phyloP scores from a whole-genome alignment of 306 rosid species.

The Ceratonia siliqua region DNA sequence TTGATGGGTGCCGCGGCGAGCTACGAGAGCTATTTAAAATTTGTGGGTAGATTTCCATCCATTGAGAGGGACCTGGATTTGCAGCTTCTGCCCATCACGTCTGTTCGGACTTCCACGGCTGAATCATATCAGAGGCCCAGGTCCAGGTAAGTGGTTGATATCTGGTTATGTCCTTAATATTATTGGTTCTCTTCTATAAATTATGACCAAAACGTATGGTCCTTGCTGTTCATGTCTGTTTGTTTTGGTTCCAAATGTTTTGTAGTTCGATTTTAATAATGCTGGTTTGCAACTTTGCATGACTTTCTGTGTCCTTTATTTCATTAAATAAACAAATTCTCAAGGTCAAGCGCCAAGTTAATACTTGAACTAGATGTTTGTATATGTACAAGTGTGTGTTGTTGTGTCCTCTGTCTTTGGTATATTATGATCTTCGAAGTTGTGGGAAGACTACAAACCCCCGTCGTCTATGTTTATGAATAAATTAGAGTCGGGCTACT shows the following conservation, averaged over 20 bases:
- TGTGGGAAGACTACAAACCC: background rate
- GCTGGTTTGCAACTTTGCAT: background rate
- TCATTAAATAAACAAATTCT: background rate
- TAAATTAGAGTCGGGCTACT: no score
- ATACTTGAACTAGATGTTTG: background rate
- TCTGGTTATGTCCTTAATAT: background rate
- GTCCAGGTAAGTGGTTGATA: conserved; percentile 44
- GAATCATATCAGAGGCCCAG: conserved; percentile 77
- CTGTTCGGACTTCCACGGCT: conserved; percentile 53
- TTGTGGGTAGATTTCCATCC: conserved; percentile 63
- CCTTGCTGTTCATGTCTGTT: background rate
- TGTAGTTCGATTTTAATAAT: background rate
- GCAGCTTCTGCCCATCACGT: conserved; percentile 89
- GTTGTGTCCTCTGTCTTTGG: background rate
- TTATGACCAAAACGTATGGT: background rate
- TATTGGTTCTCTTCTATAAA: background rate
- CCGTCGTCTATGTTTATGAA: no score
- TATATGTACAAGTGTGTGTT: background rate
- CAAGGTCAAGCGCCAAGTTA: background rate
- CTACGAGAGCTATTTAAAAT: conserved; percentile 78
- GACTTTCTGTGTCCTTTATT: background rate
- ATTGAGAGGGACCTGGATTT: conserved; percentile 87
- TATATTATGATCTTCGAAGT: background rate
- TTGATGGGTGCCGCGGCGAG: conserved; percentile 68
- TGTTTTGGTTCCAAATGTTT: conserved; percentile 1